phyloP scores from a whole-genome alignment of 2,329 filamentous ascomycete genomes.

The Aureobasidium sp. region DNA sequence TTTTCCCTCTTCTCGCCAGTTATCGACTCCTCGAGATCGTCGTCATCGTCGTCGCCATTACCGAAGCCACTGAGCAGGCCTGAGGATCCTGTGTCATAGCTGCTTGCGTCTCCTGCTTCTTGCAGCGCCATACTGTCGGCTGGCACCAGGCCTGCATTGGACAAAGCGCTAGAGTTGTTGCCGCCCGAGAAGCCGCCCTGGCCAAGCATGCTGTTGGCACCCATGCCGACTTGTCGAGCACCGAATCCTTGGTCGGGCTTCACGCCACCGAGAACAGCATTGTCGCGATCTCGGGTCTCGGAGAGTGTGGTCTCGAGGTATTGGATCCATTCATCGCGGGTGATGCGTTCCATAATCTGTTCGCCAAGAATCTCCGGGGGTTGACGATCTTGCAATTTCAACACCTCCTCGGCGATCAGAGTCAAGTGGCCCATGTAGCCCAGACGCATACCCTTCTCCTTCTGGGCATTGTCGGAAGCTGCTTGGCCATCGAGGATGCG shows the following conservation, averaged over 20 bases:
- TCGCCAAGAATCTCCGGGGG: slow-evolving; percentile 81
- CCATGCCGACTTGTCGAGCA: slow-evolving; percentile 48
- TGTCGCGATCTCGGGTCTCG: slow-evolving; percentile 90
- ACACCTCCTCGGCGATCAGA: slow-evolving; percentile 93
- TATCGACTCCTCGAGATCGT: slow-evolving; percentile 68
- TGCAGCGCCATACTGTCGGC: slow-evolving; percentile 29
- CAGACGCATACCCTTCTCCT: slow-evolving; percentile 77
- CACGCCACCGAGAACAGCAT: slow-evolving; percentile 94
- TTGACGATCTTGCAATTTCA: slow-evolving; percentile 95
- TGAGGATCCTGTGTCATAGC: slow-evolving; percentile 27
- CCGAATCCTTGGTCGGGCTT: slow-evolving; percentile 83
- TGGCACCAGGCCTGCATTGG: slow-evolving; percentile 49
- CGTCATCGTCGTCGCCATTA: slow-evolving; percentile 92
- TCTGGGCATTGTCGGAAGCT: slow-evolving; percentile 78
- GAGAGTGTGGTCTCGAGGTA: slow-evolving; percentile 91
- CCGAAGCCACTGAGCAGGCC: slow-evolving; percentile 70
- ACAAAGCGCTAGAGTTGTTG: slow-evolving; percentile 52
- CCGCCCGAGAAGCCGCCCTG: slow-evolving; percentile 47
- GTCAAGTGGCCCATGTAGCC: slow-evolving; percentile 99
- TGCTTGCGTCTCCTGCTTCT: slow-evolving; percentile 28
- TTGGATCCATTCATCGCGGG: slow-evolving; percentile 83
- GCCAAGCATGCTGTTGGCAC: slow-evolving; percentile 26
- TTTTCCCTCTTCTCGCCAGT: slow-evolving; percentile 34
- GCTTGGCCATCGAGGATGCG: slow-evolving; percentile 88
- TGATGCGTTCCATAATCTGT: slow-evolving; percentile 77